A percentile compares a stretch with the other conserved stretches of the same genome.
These are phyloP conservation scores for Cladorrhinum samala DNA, from an alignment of 495 filamentous ascomycete genomes.

Conservation along the genomic window DNA sequence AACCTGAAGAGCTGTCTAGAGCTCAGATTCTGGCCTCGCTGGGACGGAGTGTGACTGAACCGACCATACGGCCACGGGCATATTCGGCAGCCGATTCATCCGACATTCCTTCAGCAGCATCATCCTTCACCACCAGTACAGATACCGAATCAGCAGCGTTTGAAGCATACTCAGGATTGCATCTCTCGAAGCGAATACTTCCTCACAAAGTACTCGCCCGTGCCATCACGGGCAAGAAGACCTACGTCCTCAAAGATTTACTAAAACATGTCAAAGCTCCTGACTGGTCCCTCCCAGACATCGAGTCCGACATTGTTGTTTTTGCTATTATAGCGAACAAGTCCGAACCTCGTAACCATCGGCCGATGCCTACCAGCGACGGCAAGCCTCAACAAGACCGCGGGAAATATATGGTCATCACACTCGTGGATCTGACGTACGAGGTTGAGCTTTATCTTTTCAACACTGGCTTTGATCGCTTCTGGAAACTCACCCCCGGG, in stretches of 20 bases:
- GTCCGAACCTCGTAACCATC: slow-evolving; percentile 68
- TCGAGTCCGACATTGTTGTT: slow-evolving; percentile 80
- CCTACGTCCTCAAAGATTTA: slow-evolving; percentile 74
- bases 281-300: slow-evolving; percentile 75
- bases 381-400: slow-evolving; percentile 45
- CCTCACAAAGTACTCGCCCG: slow-evolving; percentile 72
- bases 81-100: not conserved
- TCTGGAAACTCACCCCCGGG: slow-evolving; percentile 82
- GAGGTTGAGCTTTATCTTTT: slow-evolving; percentile 90
- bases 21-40: slow-evolving; percentile 56
- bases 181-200: slow-evolving; percentile 80
- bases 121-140: not conserved
- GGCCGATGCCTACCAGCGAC: slow-evolving; percentile 49
- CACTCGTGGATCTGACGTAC: slow-evolving; percentile 82
- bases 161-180: slow-evolving; percentile 78
- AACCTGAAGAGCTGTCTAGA: slow-evolving; percentile 49
- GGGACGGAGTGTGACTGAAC: slow-evolving; percentile 47
- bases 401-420: slow-evolving; percentile 86
- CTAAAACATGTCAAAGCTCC: slow-evolving; percentile 76
- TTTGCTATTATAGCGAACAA: slow-evolving; percentile 84
- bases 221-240: slow-evolving; percentile 66
- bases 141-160: slow-evolving; percentile 44
- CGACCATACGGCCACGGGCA: slow-evolving; percentile 32
- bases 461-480: slow-evolving; percentile 79
- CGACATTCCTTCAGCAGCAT: slow-evolving; percentile 4